These are phyloP conservation scores for Blastobotrys petasosporus DNA, from an alignment of 1,139 yeast genomes.

Conservation along the genomic window DNA sequence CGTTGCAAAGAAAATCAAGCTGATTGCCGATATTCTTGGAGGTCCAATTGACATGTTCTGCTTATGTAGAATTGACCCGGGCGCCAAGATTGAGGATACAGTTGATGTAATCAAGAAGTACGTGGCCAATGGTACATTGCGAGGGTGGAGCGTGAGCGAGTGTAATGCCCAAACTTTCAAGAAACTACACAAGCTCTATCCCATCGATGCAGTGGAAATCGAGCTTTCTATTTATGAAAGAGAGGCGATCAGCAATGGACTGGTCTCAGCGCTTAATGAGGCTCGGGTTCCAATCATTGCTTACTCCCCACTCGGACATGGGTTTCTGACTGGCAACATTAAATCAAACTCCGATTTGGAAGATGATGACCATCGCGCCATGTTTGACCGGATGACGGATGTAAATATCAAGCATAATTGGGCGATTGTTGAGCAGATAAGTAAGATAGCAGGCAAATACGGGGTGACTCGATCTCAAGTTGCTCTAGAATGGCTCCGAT, in stretches of 20 bases:
- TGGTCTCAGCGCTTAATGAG: constrained; percentile 49
- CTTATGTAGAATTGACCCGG: constrained; percentile 59
- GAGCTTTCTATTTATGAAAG: constrained; percentile 67
- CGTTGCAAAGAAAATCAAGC: constrained; percentile 35
- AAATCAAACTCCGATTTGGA: constrained; percentile 43
- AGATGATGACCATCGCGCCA: constrained; percentile 46
- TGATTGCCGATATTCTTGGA: constrained; percentile 42
- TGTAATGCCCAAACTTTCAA: constrained; percentile 54
- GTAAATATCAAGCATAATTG: constrained; percentile 53
- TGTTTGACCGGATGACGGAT: constrained; percentile 52
- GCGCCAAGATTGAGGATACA: constrained; percentile 34
- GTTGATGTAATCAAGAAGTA: constrained; percentile 27
- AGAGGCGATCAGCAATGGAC: constrained; percentile 55
- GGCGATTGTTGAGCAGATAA: constrained; percentile 43
- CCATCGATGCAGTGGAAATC: constrained; percentile 64
- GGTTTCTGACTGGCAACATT: constrained; percentile 62
- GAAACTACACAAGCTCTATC: constrained; percentile 47
- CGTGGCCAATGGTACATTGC: constrained; percentile 38
- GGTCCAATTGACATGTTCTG: constrained; percentile 49
- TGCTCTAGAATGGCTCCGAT: constrained; percentile 66
- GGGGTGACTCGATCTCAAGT: constrained; percentile 54
- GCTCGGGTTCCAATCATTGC: constrained; percentile 62
- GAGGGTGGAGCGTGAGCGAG: constrained; percentile 65
- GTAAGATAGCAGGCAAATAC: constrained; percentile 41
- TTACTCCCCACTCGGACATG: constrained; percentile 80